Percentiles rank a stretch among this genome's conserved stretches.
phyloP scores from a whole-genome alignment of 2,329 filamentous ascomycete genomes.

The Allantophomopsis cytisporea region DNA sequence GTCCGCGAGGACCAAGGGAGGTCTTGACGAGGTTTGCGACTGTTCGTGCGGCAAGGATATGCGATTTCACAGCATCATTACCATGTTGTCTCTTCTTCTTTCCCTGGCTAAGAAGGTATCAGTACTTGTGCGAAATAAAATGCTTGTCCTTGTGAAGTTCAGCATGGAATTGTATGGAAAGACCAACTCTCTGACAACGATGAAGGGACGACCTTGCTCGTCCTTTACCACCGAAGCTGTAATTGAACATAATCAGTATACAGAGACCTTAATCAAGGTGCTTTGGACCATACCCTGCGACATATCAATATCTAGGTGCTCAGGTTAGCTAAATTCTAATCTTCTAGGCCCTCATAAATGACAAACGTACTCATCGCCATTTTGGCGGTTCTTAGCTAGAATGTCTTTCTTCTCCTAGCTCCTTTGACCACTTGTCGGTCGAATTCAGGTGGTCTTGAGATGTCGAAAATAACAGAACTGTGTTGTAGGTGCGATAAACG shows the following conservation, averaged over 20 bases:
- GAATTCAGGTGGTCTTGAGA: background rate
- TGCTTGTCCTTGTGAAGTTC: constrained; percentile 2
- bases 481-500: too few relatives aligned
- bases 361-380: constrained; percentile 45
- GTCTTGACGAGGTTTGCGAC: constrained; percentile 97
- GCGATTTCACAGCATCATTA: constrained; percentile 94
- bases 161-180: constrained; percentile 4
- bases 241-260: constrained; percentile 11
- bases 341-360: background rate
- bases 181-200: constrained; percentile 90
- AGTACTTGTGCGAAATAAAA: constrained; percentile 2
- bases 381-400: constrained; percentile 16
- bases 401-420: constrained; percentile 3
- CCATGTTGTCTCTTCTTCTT: constrained; percentile 96
- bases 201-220: constrained; percentile 93
- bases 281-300: constrained; percentile 56
- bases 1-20: constrained; percentile 84
- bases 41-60: constrained; percentile 92
- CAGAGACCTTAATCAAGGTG: background rate
- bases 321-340: constrained; percentile 11
- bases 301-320: constrained; percentile 58
- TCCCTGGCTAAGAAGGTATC: constrained; percentile 54
- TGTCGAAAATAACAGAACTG: background rate
- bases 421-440: too few relatives aligned
- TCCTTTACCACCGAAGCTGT: constrained; percentile 76